Evolutionary conservation across 73 alveolate genomes (phyloP), one percentile per base, ranked within the genome.

Genomic region (Symbiodinium natans): DNA sequence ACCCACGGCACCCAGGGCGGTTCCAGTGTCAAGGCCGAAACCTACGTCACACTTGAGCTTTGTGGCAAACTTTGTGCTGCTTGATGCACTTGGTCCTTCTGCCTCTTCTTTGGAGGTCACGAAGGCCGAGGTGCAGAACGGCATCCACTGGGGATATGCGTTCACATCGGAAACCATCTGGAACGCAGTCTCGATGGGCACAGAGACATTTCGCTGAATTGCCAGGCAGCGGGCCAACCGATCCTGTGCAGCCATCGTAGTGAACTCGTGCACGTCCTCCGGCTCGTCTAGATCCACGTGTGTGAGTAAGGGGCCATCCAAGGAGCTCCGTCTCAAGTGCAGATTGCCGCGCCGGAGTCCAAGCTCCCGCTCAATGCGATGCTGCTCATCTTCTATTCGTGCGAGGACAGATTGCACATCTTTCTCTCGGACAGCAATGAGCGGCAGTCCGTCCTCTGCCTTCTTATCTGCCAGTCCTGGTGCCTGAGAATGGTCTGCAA

Each of bases 121-220:
- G 48, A 13, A 38, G 41, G 86, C 86, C 11, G 86, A 77, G 86
- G 86, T 77, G 86, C 86, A 77, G n/a, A 33, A 77, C 31, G 86
- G 86, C 86, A 77, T 77, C 86, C 86, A 77, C 46, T 77, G 86
- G 41, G 86, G 86, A 77, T 77, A 77, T 11, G 41, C 86, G 33
- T 34, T 38, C 33, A 77, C 86, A 11, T 33, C 86, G 23, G 86
- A 33, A 48, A 77, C 52, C 86, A 77, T 77, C 52, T 77, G 86
- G 52, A 36, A 77, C 15, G 86, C 86, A 77, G 31, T 38, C 48
- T 77, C 86, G n/a, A 77, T 77, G 48, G 86, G 86, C 46, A 38
- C 86, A n/a, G 41, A 33, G 36, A 77, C 86, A 38, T 36, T 25
- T 38, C 86, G 86, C 41, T 77, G 86, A 31, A 77, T 38, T 17